Percentiles rank a stretch among this genome's conserved stretches.
These are phyloP conservation scores for Trichoderma sp. DNA, from an alignment of 2,329 filamentous ascomycete genomes.

Conservation along the genomic window DNA sequence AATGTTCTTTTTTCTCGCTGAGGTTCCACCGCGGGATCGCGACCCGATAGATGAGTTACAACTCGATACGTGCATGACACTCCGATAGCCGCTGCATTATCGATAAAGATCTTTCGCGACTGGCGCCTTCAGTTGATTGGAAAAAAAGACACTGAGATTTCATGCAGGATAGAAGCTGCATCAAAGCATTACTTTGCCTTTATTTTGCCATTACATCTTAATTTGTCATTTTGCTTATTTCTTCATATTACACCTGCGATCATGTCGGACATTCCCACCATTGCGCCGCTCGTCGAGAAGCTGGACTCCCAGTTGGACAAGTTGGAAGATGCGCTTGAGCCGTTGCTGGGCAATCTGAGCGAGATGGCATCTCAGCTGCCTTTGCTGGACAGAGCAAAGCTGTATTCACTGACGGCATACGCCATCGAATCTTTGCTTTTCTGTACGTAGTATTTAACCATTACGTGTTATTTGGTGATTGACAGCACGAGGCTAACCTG, in stretches of 20 bases:
- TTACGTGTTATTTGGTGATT: background rate
- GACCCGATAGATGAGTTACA: background rate
- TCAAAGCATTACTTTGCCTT: background rate
- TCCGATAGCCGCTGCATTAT: background rate
- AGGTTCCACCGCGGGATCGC: slow-evolving; percentile 6
- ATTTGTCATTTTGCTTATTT: background rate
- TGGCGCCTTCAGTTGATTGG: background rate
- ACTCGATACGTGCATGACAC: background rate
- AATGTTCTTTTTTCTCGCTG: background rate
- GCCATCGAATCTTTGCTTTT: slow-evolving; percentile 89
- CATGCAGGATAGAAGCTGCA: background rate
- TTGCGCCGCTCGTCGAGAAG: slow-evolving; percentile 70
- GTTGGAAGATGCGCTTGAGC: slow-evolving; percentile 72
- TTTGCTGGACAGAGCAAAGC: slow-evolving; percentile 91
- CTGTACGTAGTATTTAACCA: slow-evolving; percentile 54
- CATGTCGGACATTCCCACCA: slow-evolving; percentile 54
- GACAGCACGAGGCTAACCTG: background rate
- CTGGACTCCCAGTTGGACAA: slow-evolving; percentile 80
- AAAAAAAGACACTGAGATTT: background rate
- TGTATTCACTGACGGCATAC: slow-evolving; percentile 86
- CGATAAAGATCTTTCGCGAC: background rate
- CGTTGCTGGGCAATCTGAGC: slow-evolving; percentile 70
- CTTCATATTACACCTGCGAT: too few species aligned
- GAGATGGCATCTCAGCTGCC: slow-evolving; percentile 77
- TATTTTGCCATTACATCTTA: background rate